These are phyloP conservation scores for Taphrina pruni DNA, from an alignment of 1,139 yeast genomes.

Conservation along the genomic window DNA sequence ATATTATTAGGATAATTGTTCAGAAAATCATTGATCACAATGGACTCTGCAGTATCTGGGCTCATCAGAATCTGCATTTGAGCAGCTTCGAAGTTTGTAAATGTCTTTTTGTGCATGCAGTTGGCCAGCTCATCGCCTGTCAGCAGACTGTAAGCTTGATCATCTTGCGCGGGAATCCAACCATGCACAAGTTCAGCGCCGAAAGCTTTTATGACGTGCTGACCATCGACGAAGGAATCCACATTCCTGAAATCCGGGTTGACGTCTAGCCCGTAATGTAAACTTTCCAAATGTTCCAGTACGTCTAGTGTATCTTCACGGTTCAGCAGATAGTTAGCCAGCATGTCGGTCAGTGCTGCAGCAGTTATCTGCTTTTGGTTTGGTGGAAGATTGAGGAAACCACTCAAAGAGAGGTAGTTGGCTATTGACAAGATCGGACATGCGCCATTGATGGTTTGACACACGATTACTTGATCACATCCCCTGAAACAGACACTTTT, in stretches of 20 bases:
- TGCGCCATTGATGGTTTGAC: conserved; percentile 29
- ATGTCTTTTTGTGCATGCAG: conserved; percentile 38
- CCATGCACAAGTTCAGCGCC: conserved; percentile 60
- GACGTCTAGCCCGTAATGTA: conserved; percentile 73
- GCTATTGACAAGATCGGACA: conserved; percentile 37
- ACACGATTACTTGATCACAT: conserved; percentile 11
- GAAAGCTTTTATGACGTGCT: conserved; percentile 57
- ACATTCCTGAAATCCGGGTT: conserved; percentile 78
- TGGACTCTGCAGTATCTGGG: conserved; percentile 6
- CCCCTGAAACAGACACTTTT: conserved; percentile 15
- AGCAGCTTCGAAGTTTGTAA: conserved; percentile 19
- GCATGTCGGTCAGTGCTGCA: conserved; percentile 18
- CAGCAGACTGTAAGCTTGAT: conserved; percentile 50
- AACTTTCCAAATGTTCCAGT: conserved; percentile 61
- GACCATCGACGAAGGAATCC: conserved; percentile 55
- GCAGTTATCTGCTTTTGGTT: conserved; percentile 17
- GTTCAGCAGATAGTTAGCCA: conserved; percentile 25
- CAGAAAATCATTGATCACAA: conserved; percentile 22
- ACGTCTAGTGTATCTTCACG: conserved; percentile 44
- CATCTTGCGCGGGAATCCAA: conserved; percentile 56
- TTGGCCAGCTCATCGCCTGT: conserved; percentile 46
- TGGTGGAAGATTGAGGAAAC: conserved; percentile 5
- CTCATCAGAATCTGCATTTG: conserved; percentile 21
- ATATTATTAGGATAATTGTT: conserved; percentile 63
- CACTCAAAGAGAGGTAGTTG: conserved; percentile 31